phyloP scores from a whole-genome alignment of 441 rosid species.

The Daphne laureola region DNA sequence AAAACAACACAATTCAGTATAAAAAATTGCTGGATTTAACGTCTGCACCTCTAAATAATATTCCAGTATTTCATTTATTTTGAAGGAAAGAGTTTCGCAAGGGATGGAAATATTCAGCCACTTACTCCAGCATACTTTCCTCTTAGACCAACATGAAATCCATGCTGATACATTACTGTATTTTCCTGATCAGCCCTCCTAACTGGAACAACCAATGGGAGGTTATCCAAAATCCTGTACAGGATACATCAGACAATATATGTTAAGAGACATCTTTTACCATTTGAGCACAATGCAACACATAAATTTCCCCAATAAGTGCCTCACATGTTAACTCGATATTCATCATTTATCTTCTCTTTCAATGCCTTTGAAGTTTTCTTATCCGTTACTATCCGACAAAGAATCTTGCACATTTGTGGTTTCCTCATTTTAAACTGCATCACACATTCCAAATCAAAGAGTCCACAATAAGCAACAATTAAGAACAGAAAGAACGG shows the following conservation, averaged over 20 bases:
- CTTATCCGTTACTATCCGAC: constrained; percentile 47
- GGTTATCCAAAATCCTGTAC: constrained; percentile 91
- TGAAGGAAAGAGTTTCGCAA: too few species aligned
- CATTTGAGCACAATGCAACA: background rate
- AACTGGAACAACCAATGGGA: constrained; percentile 76
- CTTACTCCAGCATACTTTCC: constrained; percentile 81
- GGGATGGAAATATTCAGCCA: constrained; percentile 2
- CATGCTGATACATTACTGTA: constrained; percentile 67
- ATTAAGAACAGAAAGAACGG: background rate
- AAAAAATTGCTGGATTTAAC: too few species aligned
- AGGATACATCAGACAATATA: constrained; percentile 7
- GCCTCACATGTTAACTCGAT: constrained; percentile 78
- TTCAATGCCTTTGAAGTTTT: constrained; percentile 57
- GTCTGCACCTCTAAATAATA: too few species aligned
- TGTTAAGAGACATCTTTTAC: background rate
- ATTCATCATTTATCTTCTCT: constrained; percentile 83
- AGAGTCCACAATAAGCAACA: constrained; percentile 11
- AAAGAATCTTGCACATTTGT: constrained; percentile 59
- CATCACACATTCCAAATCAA: constrained; percentile 16
- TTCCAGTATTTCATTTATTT: too few species aligned
- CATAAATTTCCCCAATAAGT: constrained; percentile 1
- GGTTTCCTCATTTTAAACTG: constrained; percentile 97
- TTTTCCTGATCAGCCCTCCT: constrained; percentile 54
- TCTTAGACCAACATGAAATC: constrained; percentile 74
- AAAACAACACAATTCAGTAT: too few species aligned